These are phyloP conservation scores for Graphium sp. DNA, from an alignment of 2,329 filamentous ascomycete genomes.

Conservation along the genomic window DNA sequence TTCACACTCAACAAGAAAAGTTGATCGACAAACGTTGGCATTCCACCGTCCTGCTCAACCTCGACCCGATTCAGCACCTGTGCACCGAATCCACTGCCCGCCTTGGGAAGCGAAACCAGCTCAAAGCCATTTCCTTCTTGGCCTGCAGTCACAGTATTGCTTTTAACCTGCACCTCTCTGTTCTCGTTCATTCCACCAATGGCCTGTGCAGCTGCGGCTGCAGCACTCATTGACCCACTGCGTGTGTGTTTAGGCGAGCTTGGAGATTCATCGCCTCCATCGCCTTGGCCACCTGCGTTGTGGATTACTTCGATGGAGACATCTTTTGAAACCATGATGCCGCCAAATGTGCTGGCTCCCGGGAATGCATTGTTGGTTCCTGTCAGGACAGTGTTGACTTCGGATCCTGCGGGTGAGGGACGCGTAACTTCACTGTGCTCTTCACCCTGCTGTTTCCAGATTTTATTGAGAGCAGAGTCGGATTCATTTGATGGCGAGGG, in stretches of 20 bases:
- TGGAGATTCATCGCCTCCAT: slow-evolving; percentile 4
- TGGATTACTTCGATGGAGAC: slow-evolving; percentile 30
- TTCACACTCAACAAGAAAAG: slow-evolving; percentile 15
- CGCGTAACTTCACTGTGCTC: slow-evolving; percentile 7
- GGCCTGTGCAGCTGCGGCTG: slow-evolving; percentile 6
- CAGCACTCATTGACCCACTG: slow-evolving; percentile 1
- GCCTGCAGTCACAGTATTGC: no score
- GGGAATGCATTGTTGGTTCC: no score
- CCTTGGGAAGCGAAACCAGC: slow-evolving; percentile 4
- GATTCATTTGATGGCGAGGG: slow-evolving; percentile 11
- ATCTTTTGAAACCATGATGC: slow-evolving; percentile 46
- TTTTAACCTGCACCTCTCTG: slow-evolving; percentile 11
- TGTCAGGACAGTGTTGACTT: no score
- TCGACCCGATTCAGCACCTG: no score
- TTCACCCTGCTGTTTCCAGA: slow-evolving; percentile 10
- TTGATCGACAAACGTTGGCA: slow-evolving; percentile 25
- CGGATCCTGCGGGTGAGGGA: slow-evolving; percentile 4
- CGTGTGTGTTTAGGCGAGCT: slow-evolving; percentile 3
- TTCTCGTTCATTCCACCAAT: slow-evolving; percentile 10
- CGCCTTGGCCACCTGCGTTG: slow-evolving; percentile 1
- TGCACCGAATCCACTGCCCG: no score
- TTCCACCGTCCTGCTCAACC: slow-evolving; percentile 16
- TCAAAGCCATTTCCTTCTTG: no score
- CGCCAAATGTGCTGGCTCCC: slow-evolving; percentile 21
- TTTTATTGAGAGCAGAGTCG: slow-evolving; percentile 15